phyloP scores from a whole-genome alignment of 2,329 filamentous ascomycete genomes.

The Phialocephala sp. region DNA sequence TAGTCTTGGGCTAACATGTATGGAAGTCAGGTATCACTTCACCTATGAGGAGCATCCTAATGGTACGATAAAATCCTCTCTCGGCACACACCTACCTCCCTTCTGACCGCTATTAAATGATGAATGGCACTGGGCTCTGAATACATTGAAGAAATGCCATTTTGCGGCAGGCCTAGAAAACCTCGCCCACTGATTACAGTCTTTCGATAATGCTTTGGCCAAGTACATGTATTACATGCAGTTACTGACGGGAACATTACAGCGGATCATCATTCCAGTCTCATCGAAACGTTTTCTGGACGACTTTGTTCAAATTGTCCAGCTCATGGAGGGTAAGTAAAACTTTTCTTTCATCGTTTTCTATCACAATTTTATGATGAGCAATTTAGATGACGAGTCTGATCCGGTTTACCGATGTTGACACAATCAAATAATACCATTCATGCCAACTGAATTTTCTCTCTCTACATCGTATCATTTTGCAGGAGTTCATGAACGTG shows the following conservation, averaged over 20 bases:
- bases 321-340: conserved; percentile 24
- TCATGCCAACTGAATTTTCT: conserved; percentile 66
- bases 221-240: not conserved
- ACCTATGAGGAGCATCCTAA: not conserved
- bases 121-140: conserved; percentile 99
- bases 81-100: conserved; percentile 23
- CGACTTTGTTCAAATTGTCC: not conserved
- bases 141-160: conserved; percentile 74
- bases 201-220: conserved; percentile 16
- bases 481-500: conserved; percentile 17
- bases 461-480: conserved; percentile 24
- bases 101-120: conserved; percentile 56
- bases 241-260: conserved; percentile 3
- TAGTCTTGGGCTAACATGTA: conserved; percentile 10
- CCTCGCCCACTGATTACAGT: conserved; percentile 88
- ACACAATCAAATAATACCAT: conserved; percentile 72
- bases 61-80: conserved; percentile 14
- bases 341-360: conserved; percentile 23
- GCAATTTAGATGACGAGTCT: conserved; percentile 78
- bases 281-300: conserved; percentile 12
- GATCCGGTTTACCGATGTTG: conserved; percentile 76
- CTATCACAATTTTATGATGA: conserved; percentile 49
- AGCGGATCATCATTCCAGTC: not conserved
- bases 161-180: conserved; percentile 99
- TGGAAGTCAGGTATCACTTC: not conserved